Evolutionary conservation across 2,329 filamentous ascomycete genomes (phyloP), one percentile per base, ranked within the genome.

Genomic region (Conoideocrella luteorostrata): DNA sequence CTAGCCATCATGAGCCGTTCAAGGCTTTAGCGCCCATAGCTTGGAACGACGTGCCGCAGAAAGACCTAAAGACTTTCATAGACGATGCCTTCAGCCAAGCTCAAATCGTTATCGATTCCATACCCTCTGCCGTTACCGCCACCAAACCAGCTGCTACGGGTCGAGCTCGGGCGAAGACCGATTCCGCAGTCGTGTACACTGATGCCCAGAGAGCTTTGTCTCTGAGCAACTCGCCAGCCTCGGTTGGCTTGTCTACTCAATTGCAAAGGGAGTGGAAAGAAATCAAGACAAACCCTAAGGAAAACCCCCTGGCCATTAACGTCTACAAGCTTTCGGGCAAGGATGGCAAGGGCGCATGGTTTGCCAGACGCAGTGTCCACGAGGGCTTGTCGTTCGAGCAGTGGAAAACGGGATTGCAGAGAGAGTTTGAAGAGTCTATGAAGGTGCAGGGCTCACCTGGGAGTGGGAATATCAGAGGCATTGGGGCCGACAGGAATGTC

Each of bases 261-360:
- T 66, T 95, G n/a, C 80, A 82, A 46, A 86, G 86, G 57, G 78
- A 88, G 64, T 96, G 91, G 89, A 95, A 94, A 62, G 84, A 88
- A 33, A 68, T 90, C 56, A 91, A 88, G 64, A 65, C 88, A 44
- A 79, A 75, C 33, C 64, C 77, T 3, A 81, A 75, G 52, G 83
- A 90, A 17, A 93, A 94, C 56, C 86, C 88, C 1, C 70, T 88
- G 7, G 80, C 75, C 0, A 82, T 96, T 49, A 75, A 72, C 44
- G 80, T 96, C 20, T 95, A 86, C 68, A 95, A 94, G 62, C 74
- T 93, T 47, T 68, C 74, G 0, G 79, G 84, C 3, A 84, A 86
- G 54, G 91, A 97, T 62, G 82, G 88, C 29, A 83, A 83, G 51
- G 91, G 90, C 2, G 75, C 86, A 7, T 97, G 91, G 91, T 97